Evolutionary conservation across 1,284 basidiomycete genomes (phyloP).

Genomic region (Moesziomyces parantarcticus): DNA sequence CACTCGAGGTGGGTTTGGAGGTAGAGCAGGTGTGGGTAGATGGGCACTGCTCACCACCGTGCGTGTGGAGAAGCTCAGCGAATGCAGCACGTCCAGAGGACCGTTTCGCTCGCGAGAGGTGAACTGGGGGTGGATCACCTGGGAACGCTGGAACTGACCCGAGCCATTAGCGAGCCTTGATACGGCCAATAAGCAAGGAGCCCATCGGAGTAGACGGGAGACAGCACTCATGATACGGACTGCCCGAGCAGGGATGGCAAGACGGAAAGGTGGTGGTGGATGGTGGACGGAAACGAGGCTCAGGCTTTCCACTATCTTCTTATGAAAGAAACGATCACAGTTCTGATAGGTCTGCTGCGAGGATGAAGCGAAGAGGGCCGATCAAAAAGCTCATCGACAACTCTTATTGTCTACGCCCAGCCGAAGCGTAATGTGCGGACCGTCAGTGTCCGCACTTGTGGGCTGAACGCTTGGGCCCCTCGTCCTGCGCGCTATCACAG

Average conservation of each 20-base stretch:
- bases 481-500: too few species aligned
- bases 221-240: constrained; percentile 18
- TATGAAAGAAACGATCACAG: too few species aligned
- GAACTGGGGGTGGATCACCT: constrained; percentile 16
- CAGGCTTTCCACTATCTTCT: too few species aligned
- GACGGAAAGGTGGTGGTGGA: neutral
- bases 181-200: constrained; percentile 28
- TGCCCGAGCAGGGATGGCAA: neutral
- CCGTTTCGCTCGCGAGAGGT: neutral
- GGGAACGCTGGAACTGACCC: constrained; percentile 5
- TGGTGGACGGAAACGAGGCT: neutral
- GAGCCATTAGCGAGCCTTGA: constrained; percentile 15
- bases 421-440: too few species aligned
- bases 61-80: constrained; percentile 24
- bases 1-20: neutral
- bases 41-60: constrained; percentile 12
- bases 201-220: constrained; percentile 22
- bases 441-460: too few species aligned
- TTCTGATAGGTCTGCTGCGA: too few species aligned
- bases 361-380: too few species aligned
- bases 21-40: neutral
- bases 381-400: too few species aligned
- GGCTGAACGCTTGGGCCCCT: too few species aligned
- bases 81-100: constrained; percentile 12
- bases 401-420: too few species aligned